Evolutionary conservation across 1,139 yeast species (phyloP).

Genomic region (Suhomyces yuchorum): DNA sequence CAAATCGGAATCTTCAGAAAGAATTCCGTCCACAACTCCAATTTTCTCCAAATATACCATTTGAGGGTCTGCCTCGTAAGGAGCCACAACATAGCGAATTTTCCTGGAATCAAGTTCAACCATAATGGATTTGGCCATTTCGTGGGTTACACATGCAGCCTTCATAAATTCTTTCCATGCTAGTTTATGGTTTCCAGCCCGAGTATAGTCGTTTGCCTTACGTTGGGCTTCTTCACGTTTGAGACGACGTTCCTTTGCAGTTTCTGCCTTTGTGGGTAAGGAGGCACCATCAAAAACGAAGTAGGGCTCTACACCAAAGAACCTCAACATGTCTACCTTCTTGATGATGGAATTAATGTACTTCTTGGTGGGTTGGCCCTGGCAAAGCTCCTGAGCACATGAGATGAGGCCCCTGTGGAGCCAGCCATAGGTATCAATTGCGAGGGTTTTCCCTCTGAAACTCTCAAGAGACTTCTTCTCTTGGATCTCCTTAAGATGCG

Average conservation of each 20-base stretch:
- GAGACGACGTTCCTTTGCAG: slow-evolving; percentile 65
- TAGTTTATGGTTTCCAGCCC: slow-evolving; percentile 53
- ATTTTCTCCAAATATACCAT: slow-evolving; percentile 82
- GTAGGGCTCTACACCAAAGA: slow-evolving; percentile 76
- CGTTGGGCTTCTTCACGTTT: slow-evolving; percentile 59
- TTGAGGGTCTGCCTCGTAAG: slow-evolving; percentile 98
- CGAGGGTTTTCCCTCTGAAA: slow-evolving; percentile 76
- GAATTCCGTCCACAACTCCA: slow-evolving; percentile 79
- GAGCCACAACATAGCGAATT: slow-evolving; percentile 86
- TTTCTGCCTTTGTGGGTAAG: slow-evolving; percentile 74
- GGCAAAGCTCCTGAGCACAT: slow-evolving; percentile 83
- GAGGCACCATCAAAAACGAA: slow-evolving; percentile 94
- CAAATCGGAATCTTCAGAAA: slow-evolving; percentile 94
- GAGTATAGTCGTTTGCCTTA: slow-evolving; percentile 53
- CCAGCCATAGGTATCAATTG: slow-evolving; percentile 97
- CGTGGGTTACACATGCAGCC: slow-evolving; percentile 85
- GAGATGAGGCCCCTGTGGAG: slow-evolving; percentile 81
- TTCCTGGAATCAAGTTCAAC: slow-evolving; percentile 61
- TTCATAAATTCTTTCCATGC: slow-evolving; percentile 76
- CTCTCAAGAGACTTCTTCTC: slow-evolving; percentile 56
- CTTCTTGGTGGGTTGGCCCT: slow-evolving; percentile 66
- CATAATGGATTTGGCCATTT: slow-evolving; percentile 86
- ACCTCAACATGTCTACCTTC: slow-evolving; percentile 64
- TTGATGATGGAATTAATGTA: slow-evolving; percentile 63
- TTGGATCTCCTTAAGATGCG: slow-evolving; percentile 73